phyloP scores from a whole-genome alignment of 2,329 filamentous ascomycete genomes.

The Exophiala sp. region DNA sequence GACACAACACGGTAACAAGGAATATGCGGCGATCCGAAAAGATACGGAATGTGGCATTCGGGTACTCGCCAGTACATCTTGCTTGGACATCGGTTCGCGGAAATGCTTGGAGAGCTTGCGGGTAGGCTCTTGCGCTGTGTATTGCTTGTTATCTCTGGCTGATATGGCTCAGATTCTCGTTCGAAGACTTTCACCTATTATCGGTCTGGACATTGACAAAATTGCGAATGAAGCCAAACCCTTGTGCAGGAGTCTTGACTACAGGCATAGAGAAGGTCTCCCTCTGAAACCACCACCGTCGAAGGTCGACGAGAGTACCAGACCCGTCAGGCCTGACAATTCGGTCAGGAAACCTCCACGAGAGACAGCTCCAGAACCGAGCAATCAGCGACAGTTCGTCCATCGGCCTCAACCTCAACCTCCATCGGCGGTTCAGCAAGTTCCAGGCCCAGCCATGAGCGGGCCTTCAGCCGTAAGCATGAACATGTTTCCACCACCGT shows the following conservation, averaged over 20 bases:
- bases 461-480: neutral
- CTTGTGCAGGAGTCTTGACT: conserved; percentile 4
- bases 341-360: neutral
- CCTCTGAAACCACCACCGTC: neutral
- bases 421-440: neutral
- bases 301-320: neutral
- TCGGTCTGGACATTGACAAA: conserved; percentile 16
- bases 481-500: conserved; percentile 1
- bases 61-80: conserved; percentile 17
- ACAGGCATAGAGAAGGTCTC: neutral
- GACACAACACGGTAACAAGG: conserved; percentile 14
- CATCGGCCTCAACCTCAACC: neutral
- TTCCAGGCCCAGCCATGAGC: neutral
- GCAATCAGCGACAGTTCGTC: conserved; percentile 1
- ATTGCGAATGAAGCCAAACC: conserved; percentile 5
- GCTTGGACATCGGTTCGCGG: conserved; percentile 19
- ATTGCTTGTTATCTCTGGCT: neutral
- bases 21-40: conserved; percentile 8
- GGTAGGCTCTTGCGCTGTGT: conserved; percentile 1
- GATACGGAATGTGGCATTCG: conserved; percentile 20
- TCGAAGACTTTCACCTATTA: conserved; percentile 11
- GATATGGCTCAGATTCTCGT: conserved; percentile 7
- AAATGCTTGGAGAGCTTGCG: conserved; percentile 20
- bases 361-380: neutral
- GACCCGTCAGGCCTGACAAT: neutral